Evolutionary conservation across 371 early-diverging fungal species (phyloP).

Genomic region (Zopfochytrium polystomum): DNA sequence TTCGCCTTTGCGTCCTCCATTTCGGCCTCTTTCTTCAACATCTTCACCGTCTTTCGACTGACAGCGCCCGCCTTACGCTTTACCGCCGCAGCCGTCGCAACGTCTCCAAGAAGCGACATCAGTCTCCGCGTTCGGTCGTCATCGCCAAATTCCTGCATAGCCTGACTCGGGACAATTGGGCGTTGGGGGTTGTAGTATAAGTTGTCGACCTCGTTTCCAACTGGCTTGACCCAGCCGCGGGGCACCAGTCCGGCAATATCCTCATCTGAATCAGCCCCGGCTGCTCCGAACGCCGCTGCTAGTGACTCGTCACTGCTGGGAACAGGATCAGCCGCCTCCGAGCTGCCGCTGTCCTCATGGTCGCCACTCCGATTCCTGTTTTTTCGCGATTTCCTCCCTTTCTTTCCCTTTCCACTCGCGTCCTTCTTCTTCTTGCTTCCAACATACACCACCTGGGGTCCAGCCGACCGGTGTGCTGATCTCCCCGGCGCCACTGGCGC

Average conservation of each 20-base stretch:
- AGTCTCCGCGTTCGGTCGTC: conserved; percentile 11
- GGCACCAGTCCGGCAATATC: too few species aligned
- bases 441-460: not conserved
- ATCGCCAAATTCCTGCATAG: too few species aligned
- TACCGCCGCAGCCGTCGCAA: not conserved
- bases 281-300: too few species aligned
- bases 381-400: not conserved
- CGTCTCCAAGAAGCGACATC: too few species aligned
- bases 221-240: conserved; percentile 10
- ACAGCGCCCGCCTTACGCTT: conserved; percentile 9
- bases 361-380: conserved; percentile 7
- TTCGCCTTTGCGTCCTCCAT: conserved; percentile 1
- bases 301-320: too few species aligned
- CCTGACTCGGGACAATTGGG: not conserved
- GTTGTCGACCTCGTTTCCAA: conserved; percentile 8
- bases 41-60: conserved; percentile 6
- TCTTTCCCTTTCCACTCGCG: not conserved
- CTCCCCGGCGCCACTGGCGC: not conserved
- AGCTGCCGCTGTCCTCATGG: too few species aligned
- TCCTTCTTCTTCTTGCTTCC: conserved; percentile 9
- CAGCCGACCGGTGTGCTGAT: not conserved
- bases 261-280: too few species aligned
- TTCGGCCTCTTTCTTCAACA: conserved; percentile 6
- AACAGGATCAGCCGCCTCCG: too few species aligned
- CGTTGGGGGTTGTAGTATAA: conserved; percentile 18